Percentiles rank a stretch among this genome's conserved stretches.
phyloP scores from a whole-genome alignment of 352 stramenopile genomes.

The Phytopythium montanum region DNA sequence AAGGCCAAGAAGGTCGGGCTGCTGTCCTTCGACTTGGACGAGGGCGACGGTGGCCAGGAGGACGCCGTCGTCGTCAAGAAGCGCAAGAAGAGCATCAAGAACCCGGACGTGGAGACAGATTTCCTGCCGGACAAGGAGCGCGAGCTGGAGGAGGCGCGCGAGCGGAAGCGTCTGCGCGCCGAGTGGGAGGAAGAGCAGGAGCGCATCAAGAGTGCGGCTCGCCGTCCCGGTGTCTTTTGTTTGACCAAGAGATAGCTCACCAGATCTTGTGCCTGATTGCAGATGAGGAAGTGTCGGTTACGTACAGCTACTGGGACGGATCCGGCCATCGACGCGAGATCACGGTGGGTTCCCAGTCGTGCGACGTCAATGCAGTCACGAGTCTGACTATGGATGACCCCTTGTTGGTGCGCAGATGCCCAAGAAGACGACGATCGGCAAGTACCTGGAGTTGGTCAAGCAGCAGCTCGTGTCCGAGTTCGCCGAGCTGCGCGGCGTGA shows the following conservation, averaged over 20 bases:
- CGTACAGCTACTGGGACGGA: constrained; percentile 98
- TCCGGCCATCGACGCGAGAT: constrained; percentile 93
- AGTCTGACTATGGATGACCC: neutral
- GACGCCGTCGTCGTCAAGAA: constrained; percentile 24
- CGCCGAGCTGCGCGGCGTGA: constrained; percentile 88
- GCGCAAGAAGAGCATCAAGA: constrained; percentile 82
- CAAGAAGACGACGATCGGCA: constrained; percentile 92
- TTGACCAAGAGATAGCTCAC: neutral
- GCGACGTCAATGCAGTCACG: neutral
- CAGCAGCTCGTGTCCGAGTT: constrained; percentile 93
- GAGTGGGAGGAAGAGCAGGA: constrained; percentile 95
- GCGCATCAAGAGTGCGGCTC: constrained; percentile 84
- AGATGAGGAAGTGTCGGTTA: constrained; percentile 93
- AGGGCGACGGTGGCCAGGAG: constrained; percentile 43
- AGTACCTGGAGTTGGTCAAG: constrained; percentile 84
- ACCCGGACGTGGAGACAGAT: constrained; percentile 92
- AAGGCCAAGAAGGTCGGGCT: constrained; percentile 79
- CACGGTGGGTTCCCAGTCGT: constrained; percentile 34
- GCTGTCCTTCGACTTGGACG: constrained; percentile 81
- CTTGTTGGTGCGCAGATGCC: constrained; percentile 32
- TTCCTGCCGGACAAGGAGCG: constrained; percentile 94
- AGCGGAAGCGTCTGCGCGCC: constrained; percentile 78
- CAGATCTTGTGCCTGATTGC: neutral
- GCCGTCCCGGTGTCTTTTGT: neutral
- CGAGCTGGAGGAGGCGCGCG: constrained; percentile 73